phyloP scores from a whole-genome alignment of 1,139 yeast species.

The Sugiyamaella pinicola region DNA sequence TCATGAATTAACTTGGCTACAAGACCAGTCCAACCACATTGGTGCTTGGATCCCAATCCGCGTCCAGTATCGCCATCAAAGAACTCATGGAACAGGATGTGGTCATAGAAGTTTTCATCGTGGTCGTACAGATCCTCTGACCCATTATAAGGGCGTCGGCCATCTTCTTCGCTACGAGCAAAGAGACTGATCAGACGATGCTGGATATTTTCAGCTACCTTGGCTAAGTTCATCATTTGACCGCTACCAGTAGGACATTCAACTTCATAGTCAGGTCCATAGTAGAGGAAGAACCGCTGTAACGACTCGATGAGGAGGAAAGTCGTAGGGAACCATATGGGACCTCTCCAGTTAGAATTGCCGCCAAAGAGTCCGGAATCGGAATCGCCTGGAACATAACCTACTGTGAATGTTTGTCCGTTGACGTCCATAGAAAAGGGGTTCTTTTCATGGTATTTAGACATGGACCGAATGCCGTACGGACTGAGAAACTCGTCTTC shows the following conservation, averaged over 20 bases:
- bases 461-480: conserved; percentile 86
- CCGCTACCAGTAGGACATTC: conserved; percentile 94
- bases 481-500: conserved; percentile 85
- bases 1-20: conserved; percentile 95
- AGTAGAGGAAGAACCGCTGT: conserved; percentile 86
- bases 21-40: conserved; percentile 96
- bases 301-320: conserved; percentile 85
- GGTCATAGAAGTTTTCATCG: conserved; percentile 76
- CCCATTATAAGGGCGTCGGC: conserved; percentile 82
- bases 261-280: conserved; percentile 82
- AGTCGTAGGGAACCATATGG: conserved; percentile 97
- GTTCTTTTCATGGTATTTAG: conserved; percentile 82
- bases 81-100: conserved; percentile 81
- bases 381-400: conserved; percentile 89
- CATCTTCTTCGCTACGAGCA: conserved; percentile 63
- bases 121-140: conserved; percentile 59
- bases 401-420: conserved; percentile 72
- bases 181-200: conserved; percentile 83
- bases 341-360: conserved; percentile 97
- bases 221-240: conserved; percentile 71
- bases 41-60: conserved; percentile 94
- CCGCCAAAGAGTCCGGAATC: conserved; percentile 97
- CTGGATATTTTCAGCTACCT: conserved; percentile 89
- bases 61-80: conserved; percentile 96
- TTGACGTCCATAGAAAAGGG: conserved; percentile 88